Evolutionary conservation across 148 eudicot species (phyloP).

Genomic region (Suaeda aralocaspica): DNA sequence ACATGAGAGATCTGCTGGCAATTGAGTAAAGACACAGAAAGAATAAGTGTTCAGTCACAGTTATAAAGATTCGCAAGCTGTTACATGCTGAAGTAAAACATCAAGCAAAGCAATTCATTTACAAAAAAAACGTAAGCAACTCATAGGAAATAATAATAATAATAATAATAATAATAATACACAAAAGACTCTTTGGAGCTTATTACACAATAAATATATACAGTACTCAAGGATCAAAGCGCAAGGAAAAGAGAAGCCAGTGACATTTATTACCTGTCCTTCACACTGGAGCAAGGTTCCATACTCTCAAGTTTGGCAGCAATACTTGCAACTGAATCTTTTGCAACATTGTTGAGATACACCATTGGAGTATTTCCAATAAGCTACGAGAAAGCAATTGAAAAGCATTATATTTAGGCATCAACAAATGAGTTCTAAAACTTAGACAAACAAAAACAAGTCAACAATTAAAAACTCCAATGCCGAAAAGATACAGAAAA

Average conservation of each 20-base stretch:
- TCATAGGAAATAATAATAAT: background rate
- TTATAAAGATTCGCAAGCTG: no score
- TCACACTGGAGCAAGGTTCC: conserved; percentile 98
- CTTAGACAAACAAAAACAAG: background rate
- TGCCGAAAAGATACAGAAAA: background rate
- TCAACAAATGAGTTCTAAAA: conserved; percentile 10
- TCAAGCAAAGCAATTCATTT: background rate
- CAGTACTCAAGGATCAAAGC: background rate
- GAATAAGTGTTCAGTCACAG: no score
- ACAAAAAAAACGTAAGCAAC: background rate
- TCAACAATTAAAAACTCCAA: background rate
- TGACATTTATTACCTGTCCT: conserved; percentile 66
- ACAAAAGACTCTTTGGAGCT: background rate
- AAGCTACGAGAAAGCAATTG: conserved; percentile 48
- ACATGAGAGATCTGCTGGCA: background rate
- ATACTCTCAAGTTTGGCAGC: conserved; percentile 98
- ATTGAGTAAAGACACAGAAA: no score
- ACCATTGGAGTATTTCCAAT: conserved; percentile 98
- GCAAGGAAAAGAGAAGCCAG: background rate
- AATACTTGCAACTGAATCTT: conserved; percentile 79
- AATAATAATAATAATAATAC: no score
- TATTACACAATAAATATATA: background rate
- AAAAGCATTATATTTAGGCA: background rate
- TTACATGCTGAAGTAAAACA: background rate
- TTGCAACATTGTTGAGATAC: conserved; percentile 69